Evolutionary conservation across 768 basidiomycete species (phyloP).

Genomic region (Paxillus rubicundulus): DNA sequence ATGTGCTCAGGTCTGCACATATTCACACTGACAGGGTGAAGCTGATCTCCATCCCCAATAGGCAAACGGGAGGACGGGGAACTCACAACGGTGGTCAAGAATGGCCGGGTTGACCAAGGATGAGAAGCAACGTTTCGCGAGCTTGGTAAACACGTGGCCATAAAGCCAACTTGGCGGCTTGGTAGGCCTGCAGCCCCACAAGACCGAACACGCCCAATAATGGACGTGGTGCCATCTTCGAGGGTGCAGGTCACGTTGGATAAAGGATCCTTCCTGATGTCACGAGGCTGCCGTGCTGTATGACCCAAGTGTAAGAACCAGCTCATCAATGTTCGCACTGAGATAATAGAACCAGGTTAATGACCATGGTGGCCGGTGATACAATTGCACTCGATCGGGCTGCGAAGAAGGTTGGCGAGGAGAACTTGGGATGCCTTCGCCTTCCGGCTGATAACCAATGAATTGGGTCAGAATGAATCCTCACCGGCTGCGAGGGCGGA

Average conservation of each 20-base stretch:
- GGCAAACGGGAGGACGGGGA: slow-evolving; percentile 22
- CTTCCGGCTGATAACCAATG: background rate
- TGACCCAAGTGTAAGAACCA: background rate
- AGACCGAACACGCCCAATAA: background rate
- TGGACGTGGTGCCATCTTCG: too few relatives aligned
- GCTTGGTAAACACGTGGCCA: background rate
- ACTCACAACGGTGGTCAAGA: slow-evolving; percentile 6
- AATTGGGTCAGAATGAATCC: background rate
- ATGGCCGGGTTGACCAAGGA: slow-evolving; percentile 6
- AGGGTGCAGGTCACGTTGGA: too few relatives aligned
- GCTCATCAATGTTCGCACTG: background rate
- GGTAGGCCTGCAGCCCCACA: too few relatives aligned
- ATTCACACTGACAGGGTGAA: slow-evolving; percentile 11
- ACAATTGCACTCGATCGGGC: background rate
- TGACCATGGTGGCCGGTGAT: background rate
- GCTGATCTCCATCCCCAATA: slow-evolving; percentile 8
- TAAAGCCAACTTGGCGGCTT: too few relatives aligned
- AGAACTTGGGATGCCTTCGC: background rate
- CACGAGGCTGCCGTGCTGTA: background rate
- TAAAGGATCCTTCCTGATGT: background rate
- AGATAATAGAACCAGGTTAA: background rate
- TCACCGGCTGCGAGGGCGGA: background rate
- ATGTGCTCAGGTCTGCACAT: slow-evolving; percentile 21
- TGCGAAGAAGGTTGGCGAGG: background rate
- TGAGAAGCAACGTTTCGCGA: background rate